Evolutionary conservation across 129 eudicot species (phyloP), one percentile per base, ranked within the genome.

Genomic region (Saussurea involucrata): DNA sequence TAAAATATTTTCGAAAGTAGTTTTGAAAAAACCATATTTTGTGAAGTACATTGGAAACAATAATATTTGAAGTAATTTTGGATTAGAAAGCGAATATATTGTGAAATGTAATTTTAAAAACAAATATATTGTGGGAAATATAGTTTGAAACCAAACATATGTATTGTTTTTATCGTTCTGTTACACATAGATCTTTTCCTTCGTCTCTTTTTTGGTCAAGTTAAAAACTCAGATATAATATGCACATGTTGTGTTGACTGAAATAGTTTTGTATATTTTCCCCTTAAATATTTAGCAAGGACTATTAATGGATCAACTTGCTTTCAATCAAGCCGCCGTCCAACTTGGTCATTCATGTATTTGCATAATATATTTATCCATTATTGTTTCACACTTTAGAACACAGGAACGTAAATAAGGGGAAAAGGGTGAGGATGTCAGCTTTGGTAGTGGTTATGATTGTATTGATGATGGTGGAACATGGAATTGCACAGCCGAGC

Each of bases 401-500:
- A 53, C 7, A n/a, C n/a, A n/a, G 5, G 61, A 18, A n/a, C 22
- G 22, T 53, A 53, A 5, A 53, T 5, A 53, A n/a, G 61, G 60
- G 61, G 5, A 53, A 53, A 53, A n/a, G 61, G n/a, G 20, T 53
- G 61, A 53, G 18, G 68, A 68, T 69, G 75, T 1, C 76, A 18
- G 24, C 76, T 60, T 36, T 40, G 37, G 33, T 55, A 20, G 53
- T 70, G 71, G 49, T 61, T 21, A 29, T 78, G 71, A 78, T 63
- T 21, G 8, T 42, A 60, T 18, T 78, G 24, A 11, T 28, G 32
- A 5, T 61, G 29, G 44, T 42, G 7, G 49, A 71, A 15, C 63
- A 60, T 27, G 76, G 49, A 25, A 32, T 61, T 70, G 71, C 82
- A 61, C 82, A 78, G n/a, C 46, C 34, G 11, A 78, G 3, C 63